A percentile compares a stretch with the other conserved stretches of the same genome.
phyloP scores from a whole-genome alignment of 1,139 yeast species.

The Zhuliangozyma parablackwelliae region DNA sequence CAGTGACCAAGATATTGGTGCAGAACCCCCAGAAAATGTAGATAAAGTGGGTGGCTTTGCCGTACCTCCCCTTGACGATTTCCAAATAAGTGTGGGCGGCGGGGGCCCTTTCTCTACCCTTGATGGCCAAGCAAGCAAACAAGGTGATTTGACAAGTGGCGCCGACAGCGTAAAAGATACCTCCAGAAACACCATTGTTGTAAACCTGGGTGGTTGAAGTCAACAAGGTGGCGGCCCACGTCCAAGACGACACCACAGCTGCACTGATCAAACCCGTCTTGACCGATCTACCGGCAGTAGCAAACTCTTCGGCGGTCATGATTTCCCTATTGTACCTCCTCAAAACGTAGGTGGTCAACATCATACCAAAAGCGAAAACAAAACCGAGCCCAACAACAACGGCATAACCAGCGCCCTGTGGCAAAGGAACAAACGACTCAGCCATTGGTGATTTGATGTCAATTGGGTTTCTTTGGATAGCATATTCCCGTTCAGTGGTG shows the following conservation, averaged over 20 bases:
- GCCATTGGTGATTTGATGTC: conserved; percentile 1
- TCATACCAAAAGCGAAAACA: conserved; percentile 77
- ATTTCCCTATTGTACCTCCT: conserved; percentile 75
- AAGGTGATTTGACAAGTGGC: conserved; percentile 51
- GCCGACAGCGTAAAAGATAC: conserved; percentile 50
- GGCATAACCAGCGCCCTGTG: conserved; percentile 89
- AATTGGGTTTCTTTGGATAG: neutral
- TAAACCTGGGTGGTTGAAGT: conserved; percentile 78
- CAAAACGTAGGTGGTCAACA: conserved; percentile 62
- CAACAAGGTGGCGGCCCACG: conserved; percentile 86
- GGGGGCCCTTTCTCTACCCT: conserved; percentile 55
- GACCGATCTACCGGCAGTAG: conserved; percentile 83
- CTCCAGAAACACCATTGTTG: conserved; percentile 65
- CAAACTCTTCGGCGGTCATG: conserved; percentile 84
- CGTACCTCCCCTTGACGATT: conserved; percentile 49
- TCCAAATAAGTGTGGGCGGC: conserved; percentile 57
- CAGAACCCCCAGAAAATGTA: conserved; percentile 76
- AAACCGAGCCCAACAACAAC: conserved; percentile 86
- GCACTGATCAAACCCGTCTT: conserved; percentile 78
- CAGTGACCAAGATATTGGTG: conserved; percentile 83
- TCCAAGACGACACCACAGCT: conserved; percentile 90
- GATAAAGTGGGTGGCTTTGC: conserved; percentile 57
- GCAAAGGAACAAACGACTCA: conserved; percentile 19
- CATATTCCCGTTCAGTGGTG: too few species aligned
- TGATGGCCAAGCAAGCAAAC: conserved; percentile 51